Percentiles rank a stretch among this genome's conserved stretches.
phyloP scores from a whole-genome alignment of 352 stramenopile genomes.

The Globisporangium lucens region DNA sequence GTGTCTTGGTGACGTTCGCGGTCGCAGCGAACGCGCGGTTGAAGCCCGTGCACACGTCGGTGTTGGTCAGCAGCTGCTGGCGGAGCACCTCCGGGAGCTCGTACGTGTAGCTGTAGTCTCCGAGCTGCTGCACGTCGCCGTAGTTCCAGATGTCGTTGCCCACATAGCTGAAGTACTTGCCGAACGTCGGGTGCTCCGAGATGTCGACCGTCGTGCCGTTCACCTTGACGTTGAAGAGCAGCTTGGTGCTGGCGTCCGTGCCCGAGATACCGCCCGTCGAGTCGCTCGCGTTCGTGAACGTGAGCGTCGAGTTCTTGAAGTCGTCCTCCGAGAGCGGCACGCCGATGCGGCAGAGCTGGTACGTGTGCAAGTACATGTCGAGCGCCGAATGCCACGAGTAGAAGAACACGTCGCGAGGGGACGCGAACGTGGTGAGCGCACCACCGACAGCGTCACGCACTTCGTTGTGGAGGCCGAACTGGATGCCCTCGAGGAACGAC shows the following conservation, averaged over 20 bases:
- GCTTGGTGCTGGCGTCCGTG: slow-evolving; percentile 27
- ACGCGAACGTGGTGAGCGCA: slow-evolving; percentile 44
- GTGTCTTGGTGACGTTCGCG: slow-evolving; percentile 32
- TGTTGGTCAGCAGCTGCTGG: slow-evolving; percentile 65
- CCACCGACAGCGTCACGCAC: slow-evolving; percentile 55
- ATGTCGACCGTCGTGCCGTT: slow-evolving; percentile 47
- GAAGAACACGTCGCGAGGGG: slow-evolving; percentile 56
- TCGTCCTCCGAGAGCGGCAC: slow-evolving; percentile 42
- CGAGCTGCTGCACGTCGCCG: slow-evolving; percentile 55
- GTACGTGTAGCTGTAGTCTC: slow-evolving; percentile 74
- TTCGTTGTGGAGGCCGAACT: slow-evolving; percentile 66
- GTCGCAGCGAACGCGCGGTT: slow-evolving; percentile 39
- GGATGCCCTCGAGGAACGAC: slow-evolving; percentile 49
- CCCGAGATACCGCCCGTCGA: slow-evolving; percentile 44
- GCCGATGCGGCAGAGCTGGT: slow-evolving; percentile 61
- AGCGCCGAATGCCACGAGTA: slow-evolving; percentile 67
- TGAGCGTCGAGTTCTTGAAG: slow-evolving; percentile 39
- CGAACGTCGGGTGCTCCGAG: slow-evolving; percentile 55
- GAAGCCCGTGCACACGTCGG: slow-evolving; percentile 57
- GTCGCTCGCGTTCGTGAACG: slow-evolving; percentile 40
- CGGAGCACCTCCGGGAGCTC: slow-evolving; percentile 52
- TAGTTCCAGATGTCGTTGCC: slow-evolving; percentile 61
- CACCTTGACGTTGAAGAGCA: slow-evolving; percentile 42
- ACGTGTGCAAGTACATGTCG: slow-evolving; percentile 69
- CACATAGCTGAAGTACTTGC: slow-evolving; percentile 57